Evolutionary conservation across 768 basidiomycete genomes (phyloP), one percentile per base, ranked within the genome.

Genomic region (Pleurotus ostreatus): DNA sequence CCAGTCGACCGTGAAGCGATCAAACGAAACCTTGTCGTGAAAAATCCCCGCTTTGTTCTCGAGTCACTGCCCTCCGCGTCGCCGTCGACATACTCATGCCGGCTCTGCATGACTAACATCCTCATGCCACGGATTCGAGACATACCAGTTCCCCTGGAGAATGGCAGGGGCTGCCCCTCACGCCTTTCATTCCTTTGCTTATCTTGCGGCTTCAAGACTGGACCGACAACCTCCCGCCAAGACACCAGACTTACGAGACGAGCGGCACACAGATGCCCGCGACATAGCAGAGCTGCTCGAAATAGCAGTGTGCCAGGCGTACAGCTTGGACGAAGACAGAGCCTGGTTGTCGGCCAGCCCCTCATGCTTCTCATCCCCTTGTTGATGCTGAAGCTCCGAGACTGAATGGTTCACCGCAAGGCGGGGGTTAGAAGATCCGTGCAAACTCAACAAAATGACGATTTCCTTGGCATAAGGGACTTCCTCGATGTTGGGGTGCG

Each of bases 1-100:
- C 62, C 44, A 38, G 49, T 47, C 18, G 49, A 18, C 61, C 62
- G 59, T 69, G 74, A 63, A 46, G 44, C 3, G 55, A 37, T 77
- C 45, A 75, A 77, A 52, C 51, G 39, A 3, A 53, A 65, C 34
- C 61, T 77, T 13, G 66, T 63, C 25, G 40, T 4, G 4, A 37
- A 20, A 16, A 63, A 73, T 60, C 8, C 55, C 13, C 58, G 59
- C 0, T 73, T 72, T 59, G 67, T 61, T 58, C 65, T 71, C 49
- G 63, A 71, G 8, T 25, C 56, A 5, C 63, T 44, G 30, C 30
- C 30, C 30, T 34, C 30, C 30, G 9, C 30, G 1, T 34, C 30
- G 9, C 30, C 30, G 3, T 52, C 11, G 11, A 7, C 34, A 12
- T 18, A 41, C 2, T 15, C 23, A 16, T 41, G 12, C 52, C 52